Evolutionary conservation across 495 filamentous ascomycete species (phyloP).

Genomic region (Arthonia radiata): DNA sequence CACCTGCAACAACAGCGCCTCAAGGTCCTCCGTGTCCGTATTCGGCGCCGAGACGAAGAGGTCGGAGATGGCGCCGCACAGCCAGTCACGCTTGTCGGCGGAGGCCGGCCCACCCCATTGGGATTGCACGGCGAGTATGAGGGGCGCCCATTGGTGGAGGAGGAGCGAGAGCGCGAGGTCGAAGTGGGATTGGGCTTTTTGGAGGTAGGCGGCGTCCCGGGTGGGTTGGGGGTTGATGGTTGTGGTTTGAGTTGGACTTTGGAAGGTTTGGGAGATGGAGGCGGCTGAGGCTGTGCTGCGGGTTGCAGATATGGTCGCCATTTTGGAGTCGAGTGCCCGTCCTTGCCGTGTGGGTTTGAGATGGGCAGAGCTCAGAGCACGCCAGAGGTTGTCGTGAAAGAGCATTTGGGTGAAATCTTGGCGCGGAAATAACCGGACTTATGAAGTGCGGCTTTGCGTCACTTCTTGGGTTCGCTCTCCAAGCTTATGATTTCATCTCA

Average conservation of each 20-base stretch:
- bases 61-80: constrained; percentile 70
- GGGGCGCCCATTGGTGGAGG: constrained; percentile 61
- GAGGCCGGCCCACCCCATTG: constrained; percentile 74
- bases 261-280: constrained; percentile 4
- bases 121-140: constrained; percentile 66
- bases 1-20: constrained; percentile 58
- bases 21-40: constrained; percentile 60
- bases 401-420: too few relatives aligned
- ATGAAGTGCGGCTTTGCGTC: too few relatives aligned
- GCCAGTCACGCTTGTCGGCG: constrained; percentile 81
- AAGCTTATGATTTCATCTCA: too few relatives aligned
- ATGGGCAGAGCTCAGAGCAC: too few relatives aligned
- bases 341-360: too few relatives aligned
- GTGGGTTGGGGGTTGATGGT: constrained; percentile 4
- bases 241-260: constrained; percentile 9
- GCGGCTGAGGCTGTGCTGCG: constrained; percentile 19
- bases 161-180: constrained; percentile 60
- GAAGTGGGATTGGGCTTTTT: constrained; percentile 24
- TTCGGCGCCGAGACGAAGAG: constrained; percentile 47
- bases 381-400: too few relatives aligned
- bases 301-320: too few relatives aligned
- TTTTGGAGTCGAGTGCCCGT: too few relatives aligned
- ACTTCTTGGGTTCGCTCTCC: too few relatives aligned
- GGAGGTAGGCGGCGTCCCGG: constrained; percentile 9
- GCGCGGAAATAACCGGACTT: too few relatives aligned